These are phyloP conservation scores for Backusella westeae DNA, from an alignment of 192 early-diverging fungal species.

Conservation along the genomic window DNA sequence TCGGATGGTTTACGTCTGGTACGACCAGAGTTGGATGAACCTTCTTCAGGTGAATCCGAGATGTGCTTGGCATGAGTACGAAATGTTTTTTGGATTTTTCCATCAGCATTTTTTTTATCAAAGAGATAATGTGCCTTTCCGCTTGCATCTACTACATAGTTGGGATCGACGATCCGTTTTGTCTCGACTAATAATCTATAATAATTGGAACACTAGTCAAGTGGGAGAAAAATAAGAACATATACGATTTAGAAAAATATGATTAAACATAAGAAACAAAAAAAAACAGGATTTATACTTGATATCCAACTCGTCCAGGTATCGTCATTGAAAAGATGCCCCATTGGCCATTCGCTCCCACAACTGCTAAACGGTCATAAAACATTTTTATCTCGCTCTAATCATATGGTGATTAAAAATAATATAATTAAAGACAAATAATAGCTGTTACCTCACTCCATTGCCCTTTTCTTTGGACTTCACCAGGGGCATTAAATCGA, in stretches of 20 bases:
- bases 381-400: slow-evolving; percentile 82
- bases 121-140: slow-evolving; percentile 88
- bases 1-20: neutral
- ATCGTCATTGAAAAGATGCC: slow-evolving; percentile 93
- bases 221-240: neutral
- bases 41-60: neutral
- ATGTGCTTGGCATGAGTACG: slow-evolving; percentile 63
- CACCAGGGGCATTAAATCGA: slow-evolving; percentile 95
- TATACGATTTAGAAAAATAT: neutral
- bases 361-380: slow-evolving; percentile 72
- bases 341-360: slow-evolving; percentile 94
- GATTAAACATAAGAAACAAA: neutral
- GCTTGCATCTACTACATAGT: slow-evolving; percentile 86
- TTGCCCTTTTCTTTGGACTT: slow-evolving; percentile 85
- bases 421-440: neutral
- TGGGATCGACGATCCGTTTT: slow-evolving; percentile 81
- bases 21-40: neutral
- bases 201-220: slow-evolving; percentile 83
- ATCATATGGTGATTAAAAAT: neutral
- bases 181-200: slow-evolving; percentile 85
- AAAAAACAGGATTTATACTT: slow-evolving; percentile 42
- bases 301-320: slow-evolving; percentile 92
- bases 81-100: slow-evolving; percentile 71
- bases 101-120: slow-evolving; percentile 78
- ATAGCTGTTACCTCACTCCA: slow-evolving; percentile 67